Percentiles rank a stretch among this genome's conserved stretches.
Conservation (phyloP, 306 rosid species). For the Leucaena leucocephala region DNA sequence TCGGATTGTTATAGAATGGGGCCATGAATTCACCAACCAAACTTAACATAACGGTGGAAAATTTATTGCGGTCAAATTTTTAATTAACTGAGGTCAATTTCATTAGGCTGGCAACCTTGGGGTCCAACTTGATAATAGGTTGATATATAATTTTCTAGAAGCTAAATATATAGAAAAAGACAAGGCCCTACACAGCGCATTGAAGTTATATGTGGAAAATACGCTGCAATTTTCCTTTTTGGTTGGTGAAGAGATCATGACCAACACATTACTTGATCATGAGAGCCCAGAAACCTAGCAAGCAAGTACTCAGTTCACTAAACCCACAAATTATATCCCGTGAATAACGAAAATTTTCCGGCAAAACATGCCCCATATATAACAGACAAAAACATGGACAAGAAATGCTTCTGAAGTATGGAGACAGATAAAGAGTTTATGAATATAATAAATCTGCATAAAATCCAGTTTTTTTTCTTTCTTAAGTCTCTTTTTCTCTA, state of each 20-base stretch:
- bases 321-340: background rate
- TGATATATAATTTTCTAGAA: constrained; percentile 39
- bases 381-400: background rate
- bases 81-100: constrained; percentile 34
- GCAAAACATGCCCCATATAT: background rate
- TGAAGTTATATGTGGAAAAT: constrained; percentile 37
- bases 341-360: background rate
- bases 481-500: background rate
- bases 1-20: constrained; percentile 16
- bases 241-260: constrained; percentile 72
- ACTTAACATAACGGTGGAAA: constrained; percentile 35
- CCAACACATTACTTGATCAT: constrained; percentile 38
- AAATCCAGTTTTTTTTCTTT: background rate
- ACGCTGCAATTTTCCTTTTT: constrained; percentile 20
- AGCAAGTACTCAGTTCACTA: background rate
- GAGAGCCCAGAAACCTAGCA: background rate
- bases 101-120: constrained; percentile 3
- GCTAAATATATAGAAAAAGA: constrained; percentile 33
- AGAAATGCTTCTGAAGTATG: background rate
- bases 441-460: background rate
- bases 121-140: background rate
- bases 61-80: constrained; percentile 28
- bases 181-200: constrained; percentile 21
- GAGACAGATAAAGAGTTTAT: background rate
- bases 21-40: constrained; percentile 39